Conservation (phyloP, 2,329 filamentous ascomycete species). For the Decorospora gaudefroyi region DNA sequence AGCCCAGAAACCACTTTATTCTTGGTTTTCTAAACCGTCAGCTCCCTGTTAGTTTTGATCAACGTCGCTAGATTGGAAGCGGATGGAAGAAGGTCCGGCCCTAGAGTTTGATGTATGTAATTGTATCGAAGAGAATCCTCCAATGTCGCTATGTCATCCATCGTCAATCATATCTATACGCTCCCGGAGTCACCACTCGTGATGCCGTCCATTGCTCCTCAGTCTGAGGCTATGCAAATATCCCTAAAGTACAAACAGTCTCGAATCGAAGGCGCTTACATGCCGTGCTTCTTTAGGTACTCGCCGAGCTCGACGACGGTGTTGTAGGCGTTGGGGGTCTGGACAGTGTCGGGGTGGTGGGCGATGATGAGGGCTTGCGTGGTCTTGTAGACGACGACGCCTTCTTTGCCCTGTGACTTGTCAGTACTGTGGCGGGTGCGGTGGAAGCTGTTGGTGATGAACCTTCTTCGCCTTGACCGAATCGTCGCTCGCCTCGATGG, state of each 20-base stretch:
- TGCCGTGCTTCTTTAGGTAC: constrained; percentile 79
- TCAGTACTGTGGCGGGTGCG: constrained; percentile 9
- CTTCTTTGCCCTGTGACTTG: constrained; percentile 69
- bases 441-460: constrained; percentile 31
- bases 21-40: too few relatives aligned
- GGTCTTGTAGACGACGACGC: constrained; percentile 83
- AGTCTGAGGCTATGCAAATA: constrained; percentile 43
- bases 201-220: constrained; percentile 14
- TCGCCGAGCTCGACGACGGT: constrained; percentile 84
- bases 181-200: constrained; percentile 8
- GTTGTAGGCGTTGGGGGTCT: constrained; percentile 75
- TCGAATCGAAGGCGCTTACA: constrained; percentile 57
- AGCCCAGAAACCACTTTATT: too few relatives aligned
- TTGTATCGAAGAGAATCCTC: constrained; percentile 16
- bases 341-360: constrained; percentile 76
- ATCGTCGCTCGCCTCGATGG: constrained; percentile 74
- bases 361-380: constrained; percentile 84
- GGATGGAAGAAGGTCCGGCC: neutral
- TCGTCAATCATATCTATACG: constrained; percentile 16
- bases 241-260: constrained; percentile 43
- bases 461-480: constrained; percentile 88
- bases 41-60: too few relatives aligned
- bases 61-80: too few relatives aligned
- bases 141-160: constrained; percentile 15
- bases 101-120: constrained; percentile 15